phyloP scores from a whole-genome alignment of 1,284 basidiomycete genomes.

The Moesziomyces parantarcticus region DNA sequence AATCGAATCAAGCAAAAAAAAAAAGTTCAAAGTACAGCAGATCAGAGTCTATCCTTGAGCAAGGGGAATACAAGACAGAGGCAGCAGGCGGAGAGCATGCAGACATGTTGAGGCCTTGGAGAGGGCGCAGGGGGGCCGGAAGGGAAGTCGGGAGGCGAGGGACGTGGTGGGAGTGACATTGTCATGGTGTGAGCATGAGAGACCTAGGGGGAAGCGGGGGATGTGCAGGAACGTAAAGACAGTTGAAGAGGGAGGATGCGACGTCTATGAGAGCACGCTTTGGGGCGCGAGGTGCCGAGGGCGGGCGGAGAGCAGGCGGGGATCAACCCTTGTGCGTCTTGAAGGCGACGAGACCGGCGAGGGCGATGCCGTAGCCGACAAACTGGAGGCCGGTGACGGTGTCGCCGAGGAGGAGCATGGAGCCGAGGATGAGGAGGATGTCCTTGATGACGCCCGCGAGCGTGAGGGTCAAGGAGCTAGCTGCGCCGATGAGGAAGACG shows the following conservation, averaged over 20 bases:
- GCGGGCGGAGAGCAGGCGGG: background rate
- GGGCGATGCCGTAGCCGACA: slow-evolving; percentile 85
- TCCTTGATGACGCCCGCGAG: slow-evolving; percentile 94
- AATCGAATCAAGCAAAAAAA: too few species aligned
- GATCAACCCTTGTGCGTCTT: slow-evolving; percentile 77
- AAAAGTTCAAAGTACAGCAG: slow-evolving; percentile 32
- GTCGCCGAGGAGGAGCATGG: slow-evolving; percentile 84
- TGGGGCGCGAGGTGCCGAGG: background rate
- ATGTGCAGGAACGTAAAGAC: background rate
- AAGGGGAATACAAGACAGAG: slow-evolving; percentile 12
- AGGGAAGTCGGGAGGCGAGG: background rate
- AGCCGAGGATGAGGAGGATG: slow-evolving; percentile 90
- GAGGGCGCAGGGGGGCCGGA: too few species aligned
- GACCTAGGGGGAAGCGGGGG: background rate
- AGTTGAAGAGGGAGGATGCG: background rate
- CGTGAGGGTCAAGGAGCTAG: slow-evolving; percentile 87
- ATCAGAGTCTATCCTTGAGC: slow-evolving; percentile 27
- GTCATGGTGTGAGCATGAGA: background rate
- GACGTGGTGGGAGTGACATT: background rate
- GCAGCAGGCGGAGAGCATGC: slow-evolving; percentile 2
- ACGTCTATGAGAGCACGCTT: background rate
- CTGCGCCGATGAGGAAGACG: slow-evolving; percentile 91
- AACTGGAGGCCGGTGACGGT: slow-evolving; percentile 85
- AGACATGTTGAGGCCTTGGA: too few species aligned
- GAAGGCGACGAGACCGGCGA: slow-evolving; percentile 82